Base-by-base conservation (phyloP, 1,139 yeast species). In the Hemisphaericaspora lyxosophila region DNA sequence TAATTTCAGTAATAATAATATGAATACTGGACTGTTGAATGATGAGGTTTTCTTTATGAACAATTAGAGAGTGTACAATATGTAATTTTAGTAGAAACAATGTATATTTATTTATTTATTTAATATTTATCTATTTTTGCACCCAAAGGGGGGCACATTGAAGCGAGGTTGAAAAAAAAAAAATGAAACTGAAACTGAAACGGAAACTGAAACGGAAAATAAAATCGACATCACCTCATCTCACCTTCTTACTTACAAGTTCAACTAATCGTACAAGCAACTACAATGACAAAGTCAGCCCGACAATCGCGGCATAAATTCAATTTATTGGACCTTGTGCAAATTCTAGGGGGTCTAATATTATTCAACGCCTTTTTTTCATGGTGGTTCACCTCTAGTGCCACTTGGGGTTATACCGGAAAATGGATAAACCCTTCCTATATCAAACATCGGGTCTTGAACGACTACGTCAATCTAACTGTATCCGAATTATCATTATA, bases 331-430 rank as follows among this genome's bases (percentile, higher is more conserved):
- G 85, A 79, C 46, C 33, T 71, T 1, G 34, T 75, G 8, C 60
- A 81, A 19, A 50, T 78, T 0, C 13, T 76, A 1, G 64, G 70
- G 0, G 85, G 85, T 0, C 7, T 78, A 0, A 46, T 80, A 3
- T 43, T 75, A 3, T 41, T 78, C 13, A 78, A 75, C 49, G 67
- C 78, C 12, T 23, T 75, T 3, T 51, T 75, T 2, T 78, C 82
- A 0, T 77, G 75, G 61, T 63, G 69, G 65, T 66, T 75, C 47
- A 77, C 82, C 0, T 60, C 70, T 0, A 49, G 74, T 0, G 33
- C 73, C 0, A 70, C 77, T 0, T 78, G 82, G 82, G 79, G 80
- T 2, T 71, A 75, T 47, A 55, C 68, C 8, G 82, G 85, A 1
- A 70, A 68, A 48, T 70, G 73, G 64, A 48, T 74, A n/a, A 70